Evolutionary conservation across 2,329 filamentous ascomycete genomes (phyloP), one percentile per base, ranked within the genome.

Genomic region (Dothideomycetes sp.): DNA sequence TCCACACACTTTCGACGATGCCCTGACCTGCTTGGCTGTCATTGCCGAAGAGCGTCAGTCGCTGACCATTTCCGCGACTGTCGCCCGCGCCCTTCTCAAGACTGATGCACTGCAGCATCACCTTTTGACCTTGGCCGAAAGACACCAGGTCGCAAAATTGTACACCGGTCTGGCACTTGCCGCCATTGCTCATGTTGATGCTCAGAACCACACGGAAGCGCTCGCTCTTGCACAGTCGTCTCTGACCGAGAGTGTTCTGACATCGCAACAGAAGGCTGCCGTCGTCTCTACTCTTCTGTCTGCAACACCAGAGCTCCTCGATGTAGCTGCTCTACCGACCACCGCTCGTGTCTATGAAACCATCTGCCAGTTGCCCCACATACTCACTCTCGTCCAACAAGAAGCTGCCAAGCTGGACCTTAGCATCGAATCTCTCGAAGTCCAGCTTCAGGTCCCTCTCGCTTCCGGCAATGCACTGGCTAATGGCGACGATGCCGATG

Each of bases 11-110:
- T 61, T 81, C 2, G 71, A 77, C 14, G 76, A 84, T 12, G 87
- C 80, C 9, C 69, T 95, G 1, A 77, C 85, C 10, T 93, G 84
- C 53, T 63, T 96, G 38, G 79, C 84, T 3, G 78, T 94, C 15
- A 66, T 96, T 31, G 82, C 85, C 1, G 84, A 94, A 55, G 81
- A 87, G 58, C 79, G 84, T 54, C 77, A 77, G 3, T 73, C 78
- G 3, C 74, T 77, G 45, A 74, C 75, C 45, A 69, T 94, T 42
- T 81, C 84, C 1, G 73, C 70, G 51, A 75, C 75, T 45, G 77
- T 89, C 3, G 72, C 80, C 19, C 85, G 78, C 56, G 75, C 75
- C 8, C 60, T 91, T 4, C 63, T 85, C 44, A 79, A 76, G 45
- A 62, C 83, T 15, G 66, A 73, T 0, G 67, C 77, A 34, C 63